These are phyloP conservation scores for Strobilomyces confusus DNA, from an alignment of 768 basidiomycete species.

Conservation along the genomic window DNA sequence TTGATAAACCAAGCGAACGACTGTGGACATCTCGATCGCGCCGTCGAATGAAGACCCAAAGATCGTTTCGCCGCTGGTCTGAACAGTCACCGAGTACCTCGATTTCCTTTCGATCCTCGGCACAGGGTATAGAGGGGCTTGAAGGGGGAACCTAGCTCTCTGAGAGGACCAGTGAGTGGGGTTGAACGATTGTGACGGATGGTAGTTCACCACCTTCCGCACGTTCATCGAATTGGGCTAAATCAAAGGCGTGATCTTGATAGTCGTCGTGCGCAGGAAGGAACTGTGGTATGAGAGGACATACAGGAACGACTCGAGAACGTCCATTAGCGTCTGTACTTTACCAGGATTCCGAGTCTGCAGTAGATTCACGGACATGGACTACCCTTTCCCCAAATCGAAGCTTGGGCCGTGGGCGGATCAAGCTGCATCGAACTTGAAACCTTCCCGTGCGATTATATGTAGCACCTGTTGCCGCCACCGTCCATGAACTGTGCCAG, in stretches of 20 bases:
- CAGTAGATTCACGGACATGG: slow-evolving; percentile 15
- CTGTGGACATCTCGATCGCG: neutral
- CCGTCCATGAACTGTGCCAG: too few species aligned
- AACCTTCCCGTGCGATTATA: too few species aligned
- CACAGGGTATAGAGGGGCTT: neutral
- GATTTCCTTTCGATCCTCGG: neutral
- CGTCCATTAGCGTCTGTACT: slow-evolving; percentile 25
- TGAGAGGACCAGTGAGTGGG: neutral
- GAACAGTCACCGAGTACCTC: neutral
- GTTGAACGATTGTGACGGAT: neutral
- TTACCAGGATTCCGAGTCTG: slow-evolving; percentile 11
- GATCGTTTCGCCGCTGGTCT: too few species aligned
- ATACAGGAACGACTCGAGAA: slow-evolving; percentile 31
- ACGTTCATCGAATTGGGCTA: neutral
- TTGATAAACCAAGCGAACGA: neutral
- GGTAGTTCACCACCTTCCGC: neutral
- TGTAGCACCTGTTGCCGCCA: too few species aligned
- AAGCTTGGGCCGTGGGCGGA: too few species aligned
- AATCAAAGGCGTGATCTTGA: neutral
- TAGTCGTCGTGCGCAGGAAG: neutral
- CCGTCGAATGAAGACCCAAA: neutral
- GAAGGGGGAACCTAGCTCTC: neutral
- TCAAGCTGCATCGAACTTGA: too few species aligned
- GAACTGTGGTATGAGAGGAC: neutral
- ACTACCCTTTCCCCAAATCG: slow-evolving; percentile 3